A percentile compares a stretch with the other conserved stretches of the same genome.
phyloP scores from a whole-genome alignment of 805 yeast genomes.

The Zygotorulaspora danielsina region DNA sequence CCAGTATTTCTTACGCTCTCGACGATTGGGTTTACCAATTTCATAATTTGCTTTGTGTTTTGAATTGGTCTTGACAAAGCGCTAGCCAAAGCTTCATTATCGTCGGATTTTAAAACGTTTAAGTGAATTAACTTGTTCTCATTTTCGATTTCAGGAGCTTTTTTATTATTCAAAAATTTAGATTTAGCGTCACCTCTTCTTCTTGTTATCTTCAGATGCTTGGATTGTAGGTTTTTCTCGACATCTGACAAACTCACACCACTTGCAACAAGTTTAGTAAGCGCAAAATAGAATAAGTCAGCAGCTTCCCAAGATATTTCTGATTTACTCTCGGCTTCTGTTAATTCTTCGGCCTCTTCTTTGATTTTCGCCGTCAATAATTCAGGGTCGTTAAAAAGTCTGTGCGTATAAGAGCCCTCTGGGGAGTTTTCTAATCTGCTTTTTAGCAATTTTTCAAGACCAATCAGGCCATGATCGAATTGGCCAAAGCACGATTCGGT shows the following conservation, averaged over 20 bases:
- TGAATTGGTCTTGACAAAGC: slow-evolving; percentile 94
- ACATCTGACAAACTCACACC: slow-evolving; percentile 80
- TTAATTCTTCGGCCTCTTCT: slow-evolving; percentile 94
- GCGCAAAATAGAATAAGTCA: slow-evolving; percentile 74
- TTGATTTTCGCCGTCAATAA: slow-evolving; percentile 80
- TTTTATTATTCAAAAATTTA: slow-evolving; percentile 48
- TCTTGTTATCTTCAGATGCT: slow-evolving; percentile 82
- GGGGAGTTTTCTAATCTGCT: slow-evolving; percentile 67
- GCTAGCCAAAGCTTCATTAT: slow-evolving; percentile 43
- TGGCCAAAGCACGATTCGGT: slow-evolving; percentile 76
- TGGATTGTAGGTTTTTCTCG: slow-evolving; percentile 77
- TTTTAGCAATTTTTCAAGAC: slow-evolving; percentile 61
- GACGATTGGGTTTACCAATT: slow-evolving; percentile 85
- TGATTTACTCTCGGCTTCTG: slow-evolving; percentile 66
- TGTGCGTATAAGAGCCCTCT: slow-evolving; percentile 88
- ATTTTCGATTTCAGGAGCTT: slow-evolving; percentile 14
- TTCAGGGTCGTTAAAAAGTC: slow-evolving; percentile 74
- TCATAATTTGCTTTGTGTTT: slow-evolving; percentile 87
- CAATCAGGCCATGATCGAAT: slow-evolving; percentile 52
- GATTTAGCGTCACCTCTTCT: slow-evolving; percentile 95
- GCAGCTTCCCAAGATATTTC: slow-evolving; percentile 97
- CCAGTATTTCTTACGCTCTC: slow-evolving; percentile 72
- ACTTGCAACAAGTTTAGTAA: slow-evolving; percentile 65
- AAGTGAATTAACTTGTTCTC: slow-evolving; percentile 30
- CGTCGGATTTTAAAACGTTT: slow-evolving; percentile 24